phyloP scores from a whole-genome alignment of 202 grass and related monocot genomes.

The Zoysia matrella region DNA sequence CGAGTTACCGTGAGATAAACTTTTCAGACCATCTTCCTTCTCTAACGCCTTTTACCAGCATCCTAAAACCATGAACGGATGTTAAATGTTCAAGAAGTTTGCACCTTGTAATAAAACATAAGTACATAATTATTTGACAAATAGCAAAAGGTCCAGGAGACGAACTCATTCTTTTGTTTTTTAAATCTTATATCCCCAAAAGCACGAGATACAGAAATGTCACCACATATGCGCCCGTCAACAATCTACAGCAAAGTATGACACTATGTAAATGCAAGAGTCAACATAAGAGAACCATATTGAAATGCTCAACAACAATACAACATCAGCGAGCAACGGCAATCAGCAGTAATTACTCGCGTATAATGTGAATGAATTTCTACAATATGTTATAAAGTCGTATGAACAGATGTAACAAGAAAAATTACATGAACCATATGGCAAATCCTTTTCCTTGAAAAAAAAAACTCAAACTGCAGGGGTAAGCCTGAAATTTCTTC shows the following conservation, averaged over 20 bases:
- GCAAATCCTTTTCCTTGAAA: background rate
- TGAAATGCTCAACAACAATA: slow-evolving; percentile 5
- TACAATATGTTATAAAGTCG: background rate
- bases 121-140: slow-evolving; percentile 28
- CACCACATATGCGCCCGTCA: slow-evolving; percentile 97
- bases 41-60: slow-evolving; percentile 86
- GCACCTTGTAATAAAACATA: background rate
- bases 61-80: slow-evolving; percentile 58
- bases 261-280: slow-evolving; percentile 37
- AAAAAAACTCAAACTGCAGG: too few relatives aligned
- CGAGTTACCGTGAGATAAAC: slow-evolving; percentile 71
- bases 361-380: slow-evolving; percentile 15
- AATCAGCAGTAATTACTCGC: background rate
- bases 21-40: slow-evolving; percentile 88
- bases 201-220: slow-evolving; percentile 93
- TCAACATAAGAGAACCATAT: slow-evolving; percentile 7
- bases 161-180: slow-evolving; percentile 88
- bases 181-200: slow-evolving; percentile 99
- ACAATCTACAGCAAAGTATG: slow-evolving; percentile 61
- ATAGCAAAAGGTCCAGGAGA: slow-evolving; percentile 52
- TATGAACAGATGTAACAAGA: slow-evolving; percentile 22
- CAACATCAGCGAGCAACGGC: background rate
- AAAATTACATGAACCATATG: background rate
- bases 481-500: too few relatives aligned
- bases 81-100: slow-evolving; percentile 30